Conservation (phyloP, 1,284 basidiomycete species). For the Cryptococcus sp. region DNA sequence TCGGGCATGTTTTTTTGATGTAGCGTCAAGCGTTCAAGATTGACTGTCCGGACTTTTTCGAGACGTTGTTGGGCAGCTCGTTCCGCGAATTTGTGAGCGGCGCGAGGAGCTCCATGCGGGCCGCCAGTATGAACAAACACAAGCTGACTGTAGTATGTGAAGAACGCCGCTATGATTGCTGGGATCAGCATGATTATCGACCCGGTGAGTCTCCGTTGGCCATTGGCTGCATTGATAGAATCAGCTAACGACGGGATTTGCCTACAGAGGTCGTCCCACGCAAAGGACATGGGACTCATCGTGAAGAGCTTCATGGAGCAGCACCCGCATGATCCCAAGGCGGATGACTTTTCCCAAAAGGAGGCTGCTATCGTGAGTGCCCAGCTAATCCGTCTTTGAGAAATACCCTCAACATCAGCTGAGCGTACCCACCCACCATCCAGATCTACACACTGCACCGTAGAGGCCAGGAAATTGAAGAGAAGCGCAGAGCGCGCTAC, state of each 20-base stretch:
- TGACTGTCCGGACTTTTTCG: slow-evolving; percentile 44
- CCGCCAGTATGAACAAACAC: neutral
- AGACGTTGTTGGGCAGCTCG: slow-evolving; percentile 39
- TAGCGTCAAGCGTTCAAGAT: slow-evolving; percentile 42
- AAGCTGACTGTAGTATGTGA: neutral
- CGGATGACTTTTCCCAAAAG: slow-evolving; percentile 42
- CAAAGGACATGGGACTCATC: slow-evolving; percentile 41
- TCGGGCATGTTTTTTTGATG: neutral
- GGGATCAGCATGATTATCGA: slow-evolving; percentile 44
- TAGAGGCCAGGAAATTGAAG: slow-evolving; percentile 34
- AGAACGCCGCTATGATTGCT: slow-evolving; percentile 50
- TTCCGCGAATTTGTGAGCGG: slow-evolving; percentile 46
- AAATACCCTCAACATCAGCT: neutral
- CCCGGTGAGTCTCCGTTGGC: slow-evolving; percentile 20
- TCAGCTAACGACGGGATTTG: neutral
- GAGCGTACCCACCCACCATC: neutral
- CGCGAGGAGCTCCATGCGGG: too few species aligned
- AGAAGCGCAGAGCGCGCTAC: slow-evolving; percentile 15
- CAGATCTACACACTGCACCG: slow-evolving; percentile 43
- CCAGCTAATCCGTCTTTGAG: neutral
- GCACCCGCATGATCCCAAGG: slow-evolving; percentile 30
- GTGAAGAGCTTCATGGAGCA: slow-evolving; percentile 41
- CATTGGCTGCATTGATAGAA: neutral
- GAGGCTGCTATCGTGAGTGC: slow-evolving; percentile 45
- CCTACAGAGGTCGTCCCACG: slow-evolving; percentile 24